Percentiles rank a stretch among this genome's conserved stretches.
Conservation (phyloP, 1,139 yeast genomes). For the Yamadazyma oceani region DNA sequence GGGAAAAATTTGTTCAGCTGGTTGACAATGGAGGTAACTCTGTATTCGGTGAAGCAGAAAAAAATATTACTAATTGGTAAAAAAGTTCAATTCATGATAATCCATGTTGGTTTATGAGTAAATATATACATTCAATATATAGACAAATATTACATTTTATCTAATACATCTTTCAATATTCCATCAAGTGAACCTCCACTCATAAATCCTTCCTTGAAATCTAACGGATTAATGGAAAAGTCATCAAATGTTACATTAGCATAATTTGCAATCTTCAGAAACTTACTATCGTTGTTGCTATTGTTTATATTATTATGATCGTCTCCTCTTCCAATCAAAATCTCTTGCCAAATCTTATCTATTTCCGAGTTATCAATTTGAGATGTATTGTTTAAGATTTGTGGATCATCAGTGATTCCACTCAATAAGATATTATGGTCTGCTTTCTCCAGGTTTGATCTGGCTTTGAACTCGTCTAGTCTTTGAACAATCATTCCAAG, state of each 20-base stretch:
- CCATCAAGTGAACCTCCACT: background rate
- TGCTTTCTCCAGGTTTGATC: conserved; percentile 10
- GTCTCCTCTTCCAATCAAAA: conserved; percentile 4
- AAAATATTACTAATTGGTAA: conserved; percentile 81
- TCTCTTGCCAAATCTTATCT: conserved; percentile 10
- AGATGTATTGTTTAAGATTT: too few species aligned
- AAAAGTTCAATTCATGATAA: too few species aligned
- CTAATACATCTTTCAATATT: background rate
- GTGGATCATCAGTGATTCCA: background rate
- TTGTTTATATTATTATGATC: background rate
- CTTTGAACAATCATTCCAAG: background rate
- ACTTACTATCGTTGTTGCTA: conserved; percentile 5
- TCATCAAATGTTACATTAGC: conserved; percentile 7
- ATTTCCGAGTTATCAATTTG: conserved; percentile 1
- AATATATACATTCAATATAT: background rate
- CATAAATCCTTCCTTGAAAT: background rate
- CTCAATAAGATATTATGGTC: too few species aligned
- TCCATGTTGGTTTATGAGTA: background rate
- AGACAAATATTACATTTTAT: background rate
- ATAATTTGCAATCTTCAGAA: conserved; percentile 8
- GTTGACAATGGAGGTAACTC: conserved; percentile 58
- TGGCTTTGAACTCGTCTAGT: too few species aligned
- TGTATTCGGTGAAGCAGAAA: conserved; percentile 95
- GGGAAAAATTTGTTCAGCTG: conserved; percentile 40
- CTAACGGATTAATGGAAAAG: background rate